These are phyloP conservation scores for Backusella circina DNA, from an alignment of 192 early-diverging fungal species.

Conservation along the genomic window DNA sequence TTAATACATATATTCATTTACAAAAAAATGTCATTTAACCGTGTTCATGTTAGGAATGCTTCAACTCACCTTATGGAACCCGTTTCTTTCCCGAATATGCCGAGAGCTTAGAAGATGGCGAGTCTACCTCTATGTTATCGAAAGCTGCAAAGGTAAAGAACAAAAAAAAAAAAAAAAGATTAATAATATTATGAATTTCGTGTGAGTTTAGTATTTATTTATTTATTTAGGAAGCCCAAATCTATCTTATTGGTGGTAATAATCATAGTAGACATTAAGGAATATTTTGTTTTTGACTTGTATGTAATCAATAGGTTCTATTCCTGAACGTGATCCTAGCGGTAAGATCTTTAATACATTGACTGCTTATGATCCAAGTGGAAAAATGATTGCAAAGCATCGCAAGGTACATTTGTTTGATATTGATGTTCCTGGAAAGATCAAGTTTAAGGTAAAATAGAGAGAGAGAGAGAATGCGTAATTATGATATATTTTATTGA, in stretches of 20 bases:
- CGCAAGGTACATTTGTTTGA: conserved; percentile 94
- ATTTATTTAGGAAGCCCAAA: conserved; percentile 58
- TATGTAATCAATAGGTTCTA: conserved; percentile 55
- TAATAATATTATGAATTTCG: neutral
- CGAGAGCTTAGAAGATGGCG: conserved; percentile 71
- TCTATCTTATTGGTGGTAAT: conserved; percentile 80
- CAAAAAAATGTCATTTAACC: neutral
- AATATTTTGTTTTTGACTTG: too few relatives aligned
- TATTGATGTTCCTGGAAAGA: conserved; percentile 92
- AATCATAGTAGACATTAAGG: too few relatives aligned
- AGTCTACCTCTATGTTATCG: conserved; percentile 69
- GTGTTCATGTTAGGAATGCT: conserved; percentile 74
- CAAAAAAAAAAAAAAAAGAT: neutral
- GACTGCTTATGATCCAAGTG: conserved; percentile 69
- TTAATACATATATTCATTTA: neutral
- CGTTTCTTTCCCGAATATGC: conserved; percentile 89
- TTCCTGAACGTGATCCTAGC: conserved; percentile 70
- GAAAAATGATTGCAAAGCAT: conserved; percentile 61
- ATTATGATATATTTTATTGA: too few relatives aligned
- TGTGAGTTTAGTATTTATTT: neutral
- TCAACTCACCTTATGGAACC: conserved; percentile 98
- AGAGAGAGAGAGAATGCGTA: neutral
- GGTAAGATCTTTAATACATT: conserved; percentile 80
- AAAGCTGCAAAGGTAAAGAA: conserved; percentile 68
- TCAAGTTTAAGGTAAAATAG: conserved; percentile 66